Base-by-base conservation (phyloP, 2,329 filamentous ascomycete species). In the Teratosphaeriaceae sp. region DNA sequence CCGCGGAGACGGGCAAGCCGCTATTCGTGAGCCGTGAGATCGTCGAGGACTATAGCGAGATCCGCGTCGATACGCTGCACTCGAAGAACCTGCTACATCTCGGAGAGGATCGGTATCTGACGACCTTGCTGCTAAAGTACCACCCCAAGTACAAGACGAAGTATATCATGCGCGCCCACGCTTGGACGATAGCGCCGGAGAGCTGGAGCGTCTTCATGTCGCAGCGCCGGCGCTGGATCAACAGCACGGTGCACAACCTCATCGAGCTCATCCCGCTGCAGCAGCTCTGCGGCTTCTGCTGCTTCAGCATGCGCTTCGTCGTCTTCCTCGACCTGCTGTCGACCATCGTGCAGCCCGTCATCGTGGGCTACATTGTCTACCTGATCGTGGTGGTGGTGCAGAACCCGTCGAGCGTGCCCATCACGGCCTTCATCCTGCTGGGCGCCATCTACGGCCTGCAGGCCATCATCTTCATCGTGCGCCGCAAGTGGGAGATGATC, bases 401-500 rank as follows among this genome's bases (percentile, higher is more conserved):
- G 4, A 76, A 82, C 40, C 69, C 79, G 0, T 75, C 71, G 2
- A 72, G 83, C 5, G 74, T 97, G 5, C 90, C 90, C 0, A 67
- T 90, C 44, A 94, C 85, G 0, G 83, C 92, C 1, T 94, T 98
- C 63, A 78, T 98, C 60, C 74, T 98, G 38, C 77, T 98, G 8
- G 92, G 79, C 58, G 90, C 85, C n/a, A 92, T 98, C 57, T 98
- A 97, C 64, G 92, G 92, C 79, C 71, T 98, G 12, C 92, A 98
- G 60, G 90, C 86, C 33, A 82, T 97, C 61, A 96, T 98, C 65
- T 98, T 98, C 72, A 95, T 97, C 58, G 61, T 96, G 44, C 85
- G 88, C 45, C 85, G 90, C 59, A 96, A 96, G 71, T 98, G 92
- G 92, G 90, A 98, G 65, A 97, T 97, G 90, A 84, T 98, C 55